Percentiles rank a stretch among this genome's conserved stretches.
phyloP scores from a whole-genome alignment of 1,139 yeast species.

The Diutina mesorugosa region DNA sequence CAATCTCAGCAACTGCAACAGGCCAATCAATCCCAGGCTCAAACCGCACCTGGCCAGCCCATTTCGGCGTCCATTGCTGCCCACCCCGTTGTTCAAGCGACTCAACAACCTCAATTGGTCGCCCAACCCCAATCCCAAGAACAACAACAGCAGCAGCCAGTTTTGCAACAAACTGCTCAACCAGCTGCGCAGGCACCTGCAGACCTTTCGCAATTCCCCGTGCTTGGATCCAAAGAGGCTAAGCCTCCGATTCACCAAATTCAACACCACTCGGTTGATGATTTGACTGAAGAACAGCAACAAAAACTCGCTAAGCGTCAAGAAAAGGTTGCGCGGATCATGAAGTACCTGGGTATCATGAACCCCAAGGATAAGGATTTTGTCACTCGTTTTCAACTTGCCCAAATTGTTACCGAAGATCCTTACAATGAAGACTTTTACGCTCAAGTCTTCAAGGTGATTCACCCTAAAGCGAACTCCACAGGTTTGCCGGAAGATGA shows the following conservation, averaged over 20 bases:
- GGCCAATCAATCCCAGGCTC: slow-evolving; percentile 4
- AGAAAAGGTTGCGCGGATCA: slow-evolving; percentile 66
- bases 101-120: background rate
- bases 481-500: slow-evolving; percentile 14
- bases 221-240: slow-evolving; percentile 30
- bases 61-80: background rate
- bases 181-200: slow-evolving; percentile 9
- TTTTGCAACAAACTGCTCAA: background rate
- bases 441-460: slow-evolving; percentile 83
- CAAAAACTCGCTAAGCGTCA: slow-evolving; percentile 56
- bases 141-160: background rate
- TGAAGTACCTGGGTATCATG: slow-evolving; percentile 87
- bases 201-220: slow-evolving; percentile 38
- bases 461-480: slow-evolving; percentile 42
- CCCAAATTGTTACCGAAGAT: slow-evolving; percentile 93
- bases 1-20: slow-evolving; percentile 8
- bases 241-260: slow-evolving; percentile 6
- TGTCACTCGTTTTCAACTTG: slow-evolving; percentile 84
- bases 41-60: slow-evolving; percentile 4
- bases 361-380: slow-evolving; percentile 94
- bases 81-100: background rate
- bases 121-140: background rate
- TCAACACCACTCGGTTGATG: slow-evolving; percentile 16
- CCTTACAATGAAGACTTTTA: slow-evolving; percentile 96
- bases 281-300: slow-evolving; percentile 32